Evolutionary conservation across 306 rosid genomes (phyloP).

Genomic region (Luffa acutangula): DNA sequence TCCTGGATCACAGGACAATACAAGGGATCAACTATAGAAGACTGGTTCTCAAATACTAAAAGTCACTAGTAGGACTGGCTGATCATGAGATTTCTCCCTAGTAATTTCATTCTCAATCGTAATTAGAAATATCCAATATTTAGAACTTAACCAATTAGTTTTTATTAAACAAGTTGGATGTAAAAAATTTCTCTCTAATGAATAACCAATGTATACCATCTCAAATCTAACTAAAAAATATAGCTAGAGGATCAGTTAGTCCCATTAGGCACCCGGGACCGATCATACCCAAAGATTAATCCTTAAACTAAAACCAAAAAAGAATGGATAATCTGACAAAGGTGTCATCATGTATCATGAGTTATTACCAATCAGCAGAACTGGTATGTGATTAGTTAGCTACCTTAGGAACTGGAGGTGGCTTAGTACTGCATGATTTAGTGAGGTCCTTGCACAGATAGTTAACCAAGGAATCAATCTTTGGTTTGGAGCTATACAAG

Average conservation of each 20-base stretch:
- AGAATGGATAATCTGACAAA: no score
- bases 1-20: conserved; percentile 31
- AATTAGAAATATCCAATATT: background rate
- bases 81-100: background rate
- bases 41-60: no score
- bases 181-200: background rate
- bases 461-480: conserved; percentile 41
- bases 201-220: background rate
- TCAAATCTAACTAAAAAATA: background rate
- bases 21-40: background rate
- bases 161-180: background rate
- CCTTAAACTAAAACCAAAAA: background rate
- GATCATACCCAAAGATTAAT: background rate
- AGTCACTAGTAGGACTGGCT: no score
- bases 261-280: background rate
- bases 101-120: background rate
- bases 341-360: background rate
- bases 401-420: conserved; percentile 93
- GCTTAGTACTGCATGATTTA: conserved; percentile 55
- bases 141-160: background rate
- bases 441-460: conserved; percentile 74
- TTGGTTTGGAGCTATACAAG: conserved; percentile 57
- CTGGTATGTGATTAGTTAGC: conserved; percentile 5
- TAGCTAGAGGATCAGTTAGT: background rate
- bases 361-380: background rate